Evolutionary conservation across 257 asterid species (phyloP), one percentile per base, ranked within the genome.

Genomic region (Capsicum pubescens): DNA sequence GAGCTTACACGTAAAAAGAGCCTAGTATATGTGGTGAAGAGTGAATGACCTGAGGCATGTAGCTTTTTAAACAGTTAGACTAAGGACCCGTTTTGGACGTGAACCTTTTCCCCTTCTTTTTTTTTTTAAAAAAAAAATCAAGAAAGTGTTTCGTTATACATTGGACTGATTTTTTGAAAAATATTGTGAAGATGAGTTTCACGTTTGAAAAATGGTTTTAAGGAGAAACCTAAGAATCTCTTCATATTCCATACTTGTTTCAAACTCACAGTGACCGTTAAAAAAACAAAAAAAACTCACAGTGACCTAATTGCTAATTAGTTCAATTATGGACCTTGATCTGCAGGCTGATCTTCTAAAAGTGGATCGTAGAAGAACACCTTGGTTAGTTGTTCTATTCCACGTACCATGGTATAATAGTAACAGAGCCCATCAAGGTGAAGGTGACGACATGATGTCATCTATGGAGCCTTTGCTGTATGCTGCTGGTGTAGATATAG

Each of bases 341-440:
- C 54, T 86, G 68, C 85, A 97, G 99, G 93, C 84, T 80, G 98
- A 96, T 90, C 95, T 96, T 77, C 83, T 88, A 3, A 93, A 87
- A 71, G 93, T 96, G 60, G 93, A 93, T 71, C 96, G 98, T 16
- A 86, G 83, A 87, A 90, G 57, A 83, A 93, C 99, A 55, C 98
- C 98, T 3, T 96, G 99, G 99, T 64, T 96, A 8, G 32, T 94
- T 58, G 98, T 88, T 58, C 80, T 94, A 36, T 91, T 94, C 87
- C 99, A 96, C 21, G 95, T 89, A 36, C 98, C 99, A 14, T 96
- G 99, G 99, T 96, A 94, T 84, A 96, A 93, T 90, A 93, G 95
- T 81, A 94, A 96, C 67, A 39, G 10, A 83, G 98, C 99, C 84
- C 99, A 96, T 90, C 97, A 90, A 86, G 92, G 98, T 67, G 99